phyloP scores from a whole-genome alignment of 2,329 filamentous ascomycete species.

The Aspergillus spinulosporus region DNA sequence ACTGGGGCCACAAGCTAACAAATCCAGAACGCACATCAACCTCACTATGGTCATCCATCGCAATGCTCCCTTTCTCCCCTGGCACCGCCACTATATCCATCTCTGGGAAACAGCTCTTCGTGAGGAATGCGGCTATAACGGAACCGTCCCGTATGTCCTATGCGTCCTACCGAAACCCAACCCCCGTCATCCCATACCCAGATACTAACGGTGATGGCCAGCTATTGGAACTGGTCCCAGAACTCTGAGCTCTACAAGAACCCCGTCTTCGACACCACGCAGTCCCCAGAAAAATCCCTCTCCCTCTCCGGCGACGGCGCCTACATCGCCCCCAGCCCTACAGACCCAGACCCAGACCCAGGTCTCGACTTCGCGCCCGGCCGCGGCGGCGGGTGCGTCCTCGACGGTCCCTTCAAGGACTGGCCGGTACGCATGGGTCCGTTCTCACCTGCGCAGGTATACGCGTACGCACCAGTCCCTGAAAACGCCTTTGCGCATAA shows the following conservation, averaged over 20 bases:
- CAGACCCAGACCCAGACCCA: neutral
- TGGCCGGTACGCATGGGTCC: constrained; percentile 15
- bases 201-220: neutral
- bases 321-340: neutral
- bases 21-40: constrained; percentile 28
- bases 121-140: constrained; percentile 21
- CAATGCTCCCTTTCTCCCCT: constrained; percentile 19
- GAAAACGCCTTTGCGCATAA: constrained; percentile 14
- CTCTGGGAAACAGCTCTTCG: constrained; percentile 19
- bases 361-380: constrained; percentile 6
- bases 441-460: neutral
- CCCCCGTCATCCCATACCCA: neutral
- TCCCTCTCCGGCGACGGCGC: constrained; percentile 5
- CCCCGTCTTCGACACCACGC: constrained; percentile 16
- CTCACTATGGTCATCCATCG: constrained; percentile 28
- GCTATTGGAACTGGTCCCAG: constrained; percentile 23
- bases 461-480: constrained; percentile 2
- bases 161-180: too few relatives aligned
- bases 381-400: constrained; percentile 19
- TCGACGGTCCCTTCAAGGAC: constrained; percentile 16
- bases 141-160: constrained; percentile 17
- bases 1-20: too few relatives aligned
- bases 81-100: constrained; percentile 22
- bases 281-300: neutral
- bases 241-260: constrained; percentile 12